These are phyloP conservation scores for Metschnikowia baotianmanensis DNA, from an alignment of 805 yeast genomes.

Conservation along the genomic window DNA sequence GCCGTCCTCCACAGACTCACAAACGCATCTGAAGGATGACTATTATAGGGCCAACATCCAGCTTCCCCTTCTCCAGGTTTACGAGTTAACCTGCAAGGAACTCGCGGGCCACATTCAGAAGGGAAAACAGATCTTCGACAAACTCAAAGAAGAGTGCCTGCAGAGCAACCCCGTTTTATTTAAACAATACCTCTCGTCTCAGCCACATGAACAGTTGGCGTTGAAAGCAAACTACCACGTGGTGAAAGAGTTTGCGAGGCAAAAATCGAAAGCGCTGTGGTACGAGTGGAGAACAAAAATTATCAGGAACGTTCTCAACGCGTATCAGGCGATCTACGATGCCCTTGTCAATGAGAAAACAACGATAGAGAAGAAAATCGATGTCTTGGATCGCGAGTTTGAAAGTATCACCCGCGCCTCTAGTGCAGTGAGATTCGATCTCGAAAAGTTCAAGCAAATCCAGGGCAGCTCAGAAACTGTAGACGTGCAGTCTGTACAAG, in stretches of 20 bases:
- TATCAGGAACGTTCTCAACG: slow-evolving; percentile 42
- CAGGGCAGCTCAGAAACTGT: slow-evolving; percentile 15
- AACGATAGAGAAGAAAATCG: slow-evolving; percentile 15
- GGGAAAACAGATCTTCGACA: slow-evolving; percentile 46
- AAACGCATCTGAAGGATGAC: slow-evolving; percentile 23
- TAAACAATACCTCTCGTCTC: slow-evolving; percentile 44
- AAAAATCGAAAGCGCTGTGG: slow-evolving; percentile 57
- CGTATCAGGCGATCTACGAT: slow-evolving; percentile 24
- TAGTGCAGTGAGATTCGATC: background rate
- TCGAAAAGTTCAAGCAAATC: slow-evolving; percentile 17
- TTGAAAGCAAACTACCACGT: slow-evolving; percentile 49
- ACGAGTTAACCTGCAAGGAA: slow-evolving; percentile 54
- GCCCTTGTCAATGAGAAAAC: slow-evolving; percentile 22
- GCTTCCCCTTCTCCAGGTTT: slow-evolving; percentile 46
- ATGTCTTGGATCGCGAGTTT: slow-evolving; percentile 13
- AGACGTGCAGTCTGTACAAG: slow-evolving; percentile 16
- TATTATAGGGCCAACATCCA: slow-evolving; percentile 39
- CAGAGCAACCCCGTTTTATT: slow-evolving; percentile 50
- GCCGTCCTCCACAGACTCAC: slow-evolving; percentile 13
- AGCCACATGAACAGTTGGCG: slow-evolving; percentile 34
- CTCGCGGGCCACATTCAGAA: slow-evolving; percentile 48
- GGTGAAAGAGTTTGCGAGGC: slow-evolving; percentile 49
- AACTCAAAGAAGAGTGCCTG: slow-evolving; percentile 45
- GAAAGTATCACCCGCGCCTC: slow-evolving; percentile 19
- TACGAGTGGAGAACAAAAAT: slow-evolving; percentile 60